Percentiles rank a stretch among this genome's conserved stretches.
These are phyloP conservation scores for Quercus parvula DNA, from an alignment of 306 rosid genomes.

Conservation along the genomic window DNA sequence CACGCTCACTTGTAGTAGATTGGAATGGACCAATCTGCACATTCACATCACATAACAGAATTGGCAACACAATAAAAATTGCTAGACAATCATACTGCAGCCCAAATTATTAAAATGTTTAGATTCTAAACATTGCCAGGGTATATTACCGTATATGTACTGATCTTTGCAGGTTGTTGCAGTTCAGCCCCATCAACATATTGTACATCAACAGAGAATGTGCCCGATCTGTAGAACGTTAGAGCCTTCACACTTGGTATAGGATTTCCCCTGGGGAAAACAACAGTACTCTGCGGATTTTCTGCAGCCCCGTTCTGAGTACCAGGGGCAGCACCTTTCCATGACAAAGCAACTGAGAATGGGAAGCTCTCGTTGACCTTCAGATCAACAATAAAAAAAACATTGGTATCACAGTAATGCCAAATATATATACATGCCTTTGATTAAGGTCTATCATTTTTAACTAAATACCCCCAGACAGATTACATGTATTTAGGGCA, in stretches of 20 bases:
- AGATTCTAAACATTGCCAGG: background rate
- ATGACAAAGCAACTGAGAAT: constrained; percentile 62
- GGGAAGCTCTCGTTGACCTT: constrained; percentile 89
- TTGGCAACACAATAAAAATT: background rate
- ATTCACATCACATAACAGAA: background rate
- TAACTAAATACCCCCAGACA: background rate
- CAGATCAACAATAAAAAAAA: constrained; percentile 12
- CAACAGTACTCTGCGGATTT: constrained; percentile 47
- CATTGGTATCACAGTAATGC: background rate
- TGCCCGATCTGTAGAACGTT: constrained; percentile 65
- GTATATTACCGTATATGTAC: constrained; percentile 69
- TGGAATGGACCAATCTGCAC: constrained; percentile 91
- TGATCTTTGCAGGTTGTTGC: constrained; percentile 66
- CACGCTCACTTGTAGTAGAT: constrained; percentile 50
- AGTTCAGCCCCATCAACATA: constrained; percentile 57
- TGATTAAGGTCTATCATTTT: background rate
- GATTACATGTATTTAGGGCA: background rate
- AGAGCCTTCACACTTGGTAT: constrained; percentile 73
- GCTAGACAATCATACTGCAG: background rate
- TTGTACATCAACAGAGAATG: constrained; percentile 71
- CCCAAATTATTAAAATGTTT: background rate
- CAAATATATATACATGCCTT: background rate
- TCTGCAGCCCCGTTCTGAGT: constrained; percentile 57
- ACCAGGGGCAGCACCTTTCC: constrained; percentile 80
- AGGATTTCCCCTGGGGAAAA: constrained; percentile 85